A percentile compares a stretch with the other conserved stretches of the same genome.
These are phyloP conservation scores for Dionaea muscipula DNA, from an alignment of 179 eudicot species.

Conservation along the genomic window DNA sequence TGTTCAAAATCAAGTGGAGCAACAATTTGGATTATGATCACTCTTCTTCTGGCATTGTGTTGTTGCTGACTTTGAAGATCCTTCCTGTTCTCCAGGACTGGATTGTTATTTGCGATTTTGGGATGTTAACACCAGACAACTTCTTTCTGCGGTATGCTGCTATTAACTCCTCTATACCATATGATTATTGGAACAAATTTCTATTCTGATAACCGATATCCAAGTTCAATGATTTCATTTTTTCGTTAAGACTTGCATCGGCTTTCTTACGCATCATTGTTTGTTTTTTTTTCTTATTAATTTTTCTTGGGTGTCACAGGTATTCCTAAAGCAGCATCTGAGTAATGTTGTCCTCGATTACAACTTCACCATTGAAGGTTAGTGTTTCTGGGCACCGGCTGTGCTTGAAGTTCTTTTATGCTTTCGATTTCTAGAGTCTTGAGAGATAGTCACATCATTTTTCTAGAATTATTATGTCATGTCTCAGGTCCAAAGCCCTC, in stretches of 20 bases:
- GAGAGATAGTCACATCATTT: no score
- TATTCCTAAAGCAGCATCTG: slow-evolving; percentile 86
- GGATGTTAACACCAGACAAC: slow-evolving; percentile 78
- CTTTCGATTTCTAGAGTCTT: background rate
- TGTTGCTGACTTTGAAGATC: background rate
- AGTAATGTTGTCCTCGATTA: slow-evolving; percentile 64
- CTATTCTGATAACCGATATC: background rate
- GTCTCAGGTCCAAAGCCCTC: no score
- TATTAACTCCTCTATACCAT: background rate
- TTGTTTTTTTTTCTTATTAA: background rate
- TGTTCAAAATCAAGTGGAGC: no score
- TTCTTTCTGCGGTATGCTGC: slow-evolving; percentile 78
- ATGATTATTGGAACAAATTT: background rate
- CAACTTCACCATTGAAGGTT: slow-evolving; percentile 55
- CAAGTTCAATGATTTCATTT: background rate
- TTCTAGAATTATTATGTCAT: no score
- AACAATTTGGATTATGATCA: no score
- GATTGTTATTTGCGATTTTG: slow-evolving; percentile 90
- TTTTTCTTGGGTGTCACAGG: slow-evolving; percentile 33
- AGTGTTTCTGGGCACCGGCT: background rate
- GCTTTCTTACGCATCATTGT: background rate
- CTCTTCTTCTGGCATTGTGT: background rate
- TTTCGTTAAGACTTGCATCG: background rate
- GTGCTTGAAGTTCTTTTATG: background rate
- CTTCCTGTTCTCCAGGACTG: slow-evolving; percentile 38